Base-by-base conservation (phyloP, 2,329 filamentous ascomycete genomes). In the Calycina herbarum region DNA sequence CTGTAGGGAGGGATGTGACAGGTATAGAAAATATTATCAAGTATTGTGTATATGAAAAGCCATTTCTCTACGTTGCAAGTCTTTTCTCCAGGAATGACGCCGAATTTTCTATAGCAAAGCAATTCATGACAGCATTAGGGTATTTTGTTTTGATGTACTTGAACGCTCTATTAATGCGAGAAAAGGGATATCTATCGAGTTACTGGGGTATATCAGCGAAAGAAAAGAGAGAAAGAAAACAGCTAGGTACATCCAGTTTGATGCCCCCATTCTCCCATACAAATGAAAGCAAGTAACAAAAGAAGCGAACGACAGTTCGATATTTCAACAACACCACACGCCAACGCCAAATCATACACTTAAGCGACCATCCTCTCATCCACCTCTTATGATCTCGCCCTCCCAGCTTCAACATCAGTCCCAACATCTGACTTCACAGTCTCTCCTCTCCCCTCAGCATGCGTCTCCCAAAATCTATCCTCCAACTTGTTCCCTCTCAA, bases 381-480 rank as follows among this genome's bases (percentile, higher is more conserved):
- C 20, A 8, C 45, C 45, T 51, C 45, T 20, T 5, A 51, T 17
- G 8, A 42, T 42, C 11, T n/a, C 13, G n/a, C n/a, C 45, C n/a
- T 51, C n/a, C 45, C 40, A 51, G 17, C 59, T 4, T 40, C n/a
- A 61, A 8, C 27, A 13, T 27, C 38, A 17, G 15, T 35, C 27
- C 4, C 59, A 24, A 11, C 59, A 45, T 48, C 8, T 4, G 2
- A 13, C 45, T 62, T 58, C 8, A 58, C 61, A 5, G 13, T 20
- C 31, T 7, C 17, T 13, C 20, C 42, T 8, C 67, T 62, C 3
- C 63, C 69, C 29, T 58, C 61, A 31, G 66, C 51, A 65, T 72
- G 66, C 35, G 68, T 68, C 57, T 73, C 73, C 73, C 74, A 75
- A 38, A 73, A 75, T 33, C 56, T 68, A 61, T 68, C 54, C 20